Evolutionary conservation across 768 basidiomycete species (phyloP), one percentile per base, ranked within the genome.

Genomic region (Amyloporia xantha): DNA sequence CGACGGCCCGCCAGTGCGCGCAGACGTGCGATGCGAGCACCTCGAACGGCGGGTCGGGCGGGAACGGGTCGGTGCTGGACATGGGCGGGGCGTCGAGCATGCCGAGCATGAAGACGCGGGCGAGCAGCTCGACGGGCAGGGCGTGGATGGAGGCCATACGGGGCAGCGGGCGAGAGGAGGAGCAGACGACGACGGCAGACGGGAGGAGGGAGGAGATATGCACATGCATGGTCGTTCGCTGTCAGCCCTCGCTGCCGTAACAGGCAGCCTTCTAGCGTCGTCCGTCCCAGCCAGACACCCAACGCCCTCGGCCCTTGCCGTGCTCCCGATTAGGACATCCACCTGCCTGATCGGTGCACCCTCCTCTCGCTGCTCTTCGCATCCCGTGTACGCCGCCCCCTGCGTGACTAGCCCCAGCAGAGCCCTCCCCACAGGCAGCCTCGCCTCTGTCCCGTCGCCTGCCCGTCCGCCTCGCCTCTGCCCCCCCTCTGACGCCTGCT

Each of bases 11-110:
- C 49, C 49, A 50, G 36, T 41, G 43, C 11, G 40, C 13, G 24
- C 75, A 82, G 30, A 83, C 75, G 59, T 81, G 81, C 12, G 79
- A 82, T 21, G 76, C 75, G 33, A 72, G 48, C 48, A 81, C 65
- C 59, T 80, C 78, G 57, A 79, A 79, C 45, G 70, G 69, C 15
- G 71, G 70, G 0, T 70, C 3, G 69, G 68, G n/a, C 65, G 56
- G 17, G 68, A 64, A 55, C 25, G 76, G 76, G 20, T 61, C 53
- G 59, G 33, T 24, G 30, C 28, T 13, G 44, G 30, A 36, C 6
- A 36, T 3, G 1, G 73, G 74, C 41, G 71, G 52, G 19, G 54
- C 65, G 48, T 74, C 70, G 46, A 4, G 3, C 19, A 19, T n/a
- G 49, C 79, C 79, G n/a, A 80, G 66, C 48, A 72, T 55, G 62